phyloP scores from a whole-genome alignment of 345 rosid genomes.

The Arabis alpina region DNA sequence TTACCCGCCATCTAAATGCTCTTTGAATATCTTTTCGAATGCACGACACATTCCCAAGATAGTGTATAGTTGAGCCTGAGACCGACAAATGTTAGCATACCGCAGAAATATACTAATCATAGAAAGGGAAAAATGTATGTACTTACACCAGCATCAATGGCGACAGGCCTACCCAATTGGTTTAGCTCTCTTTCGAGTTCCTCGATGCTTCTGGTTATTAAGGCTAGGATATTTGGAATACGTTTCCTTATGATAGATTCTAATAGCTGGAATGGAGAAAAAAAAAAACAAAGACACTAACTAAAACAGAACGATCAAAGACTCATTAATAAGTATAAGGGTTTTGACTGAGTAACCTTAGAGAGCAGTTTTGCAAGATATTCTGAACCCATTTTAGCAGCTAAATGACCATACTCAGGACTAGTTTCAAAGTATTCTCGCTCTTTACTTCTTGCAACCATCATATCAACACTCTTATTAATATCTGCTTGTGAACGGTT shows the following conservation, averaged over 20 bases:
- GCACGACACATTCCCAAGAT: conserved; percentile 85
- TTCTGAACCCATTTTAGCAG: conserved; percentile 91
- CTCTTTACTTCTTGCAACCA: conserved; percentile 81
- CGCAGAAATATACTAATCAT: neutral
- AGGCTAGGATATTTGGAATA: conserved; percentile 76
- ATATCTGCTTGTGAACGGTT: conserved; percentile 98
- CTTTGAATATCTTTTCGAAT: conserved; percentile 84
- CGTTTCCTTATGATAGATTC: conserved; percentile 83
- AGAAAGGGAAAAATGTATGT: neutral
- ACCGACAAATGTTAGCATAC: conserved; percentile 20
- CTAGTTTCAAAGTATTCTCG: conserved; percentile 86
- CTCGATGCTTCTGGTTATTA: conserved; percentile 78
- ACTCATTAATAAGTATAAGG: neutral
- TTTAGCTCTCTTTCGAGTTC: conserved; percentile 92
- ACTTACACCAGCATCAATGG: conserved; percentile 93
- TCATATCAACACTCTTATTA: conserved; percentile 87
- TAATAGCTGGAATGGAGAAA: conserved; percentile 66
- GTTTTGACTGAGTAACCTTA: conserved; percentile 53
- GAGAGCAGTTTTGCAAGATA: conserved; percentile 94
- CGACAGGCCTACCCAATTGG: conserved; percentile 85
- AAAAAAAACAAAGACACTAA: conserved; percentile 14
- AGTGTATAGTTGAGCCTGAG: conserved; percentile 78
- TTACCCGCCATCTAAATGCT: conserved; percentile 97
- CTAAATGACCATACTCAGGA: conserved; percentile 87
- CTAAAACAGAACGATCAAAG: conserved; percentile 13